Evolutionary conservation across 192 early-diverging fungal species (phyloP), one percentile per base, ranked within the genome.

Genomic region (Coemansia sp.): DNA sequence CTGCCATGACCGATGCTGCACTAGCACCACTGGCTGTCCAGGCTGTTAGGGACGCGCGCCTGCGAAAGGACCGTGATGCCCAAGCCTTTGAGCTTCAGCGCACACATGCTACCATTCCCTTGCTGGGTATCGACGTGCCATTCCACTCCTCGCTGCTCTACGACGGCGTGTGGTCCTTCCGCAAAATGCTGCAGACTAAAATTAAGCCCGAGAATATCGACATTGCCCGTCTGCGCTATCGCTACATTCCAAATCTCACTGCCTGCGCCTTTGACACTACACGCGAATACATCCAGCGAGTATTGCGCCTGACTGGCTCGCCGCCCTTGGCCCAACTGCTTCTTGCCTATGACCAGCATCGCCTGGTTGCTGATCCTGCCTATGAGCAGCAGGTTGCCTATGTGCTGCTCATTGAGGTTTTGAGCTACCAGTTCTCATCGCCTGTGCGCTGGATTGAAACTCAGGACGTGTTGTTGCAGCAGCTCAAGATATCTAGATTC

Each of bases 361-460:
- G 84, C 25, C 27, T 64, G 44, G 89, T 86, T 62, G 71, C 82
- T 19, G 88, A 91, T 59, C 84, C 94, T n/a, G 87, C 84, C 67
- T 89, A 89, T 60, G 91, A 94, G 67, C 94, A 98, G 80, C 89
- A 91, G 41, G 87, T 95, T 53, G 93, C 90, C 67, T 92, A 94
- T 84, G 89, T 86, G 27, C 85, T 97, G 61, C 82, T 97, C 67
- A 90, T 97, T 60, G 95, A 97, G 78, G 80, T 95, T 67, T 85
- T 97, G 10, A 93, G 94, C 36, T 93, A 97, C 78, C 95, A 97
- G 84, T 97, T 97, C 74, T 94, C 95, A 25, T 92, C 90, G 45
- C 91, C 95, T 55, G 95, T 97, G 60, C 89, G 94, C 75, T 97
- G 95, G 95, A 97, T 97, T 74, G 95, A 96, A 81, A 97, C 95